phyloP scores from a whole-genome alignment of 2,329 filamentous ascomycete genomes.

The Pseudocercospora fijiensis region DNA sequence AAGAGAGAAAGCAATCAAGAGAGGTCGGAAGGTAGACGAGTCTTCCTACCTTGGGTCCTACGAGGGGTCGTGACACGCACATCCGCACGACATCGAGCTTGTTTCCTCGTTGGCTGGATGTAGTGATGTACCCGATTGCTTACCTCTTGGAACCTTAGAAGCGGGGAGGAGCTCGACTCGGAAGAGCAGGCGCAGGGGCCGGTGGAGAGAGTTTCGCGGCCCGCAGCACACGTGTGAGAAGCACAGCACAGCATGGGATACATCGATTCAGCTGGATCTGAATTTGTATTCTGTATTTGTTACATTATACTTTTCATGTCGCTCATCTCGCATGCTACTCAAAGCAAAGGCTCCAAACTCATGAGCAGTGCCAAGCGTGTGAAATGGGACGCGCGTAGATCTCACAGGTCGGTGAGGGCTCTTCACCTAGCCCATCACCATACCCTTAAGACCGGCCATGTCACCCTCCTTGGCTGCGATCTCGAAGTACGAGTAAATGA shows the following conservation, averaged over 20 bases:
- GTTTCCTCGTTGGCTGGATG: conserved; percentile 6
- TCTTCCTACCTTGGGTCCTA: neutral
- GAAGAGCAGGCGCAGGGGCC: neutral
- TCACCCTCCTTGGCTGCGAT: conserved; percentile 99
- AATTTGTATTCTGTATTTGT: conserved; percentile 13
- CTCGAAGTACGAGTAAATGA: conserved; percentile 99
- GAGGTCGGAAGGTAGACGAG: neutral
- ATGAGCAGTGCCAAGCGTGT: neutral
- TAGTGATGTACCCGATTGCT: conserved; percentile 19
- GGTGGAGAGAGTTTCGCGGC: conserved; percentile 7
- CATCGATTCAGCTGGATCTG: conserved; percentile 4
- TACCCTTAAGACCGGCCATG: conserved; percentile 72
- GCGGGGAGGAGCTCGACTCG: conserved; percentile 12
- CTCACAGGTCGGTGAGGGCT: neutral
- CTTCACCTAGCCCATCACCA: conserved; percentile 53
- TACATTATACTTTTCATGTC: conserved; percentile 19
- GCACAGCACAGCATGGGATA: neutral
- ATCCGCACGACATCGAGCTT: conserved; percentile 6
- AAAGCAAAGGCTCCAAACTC: neutral
- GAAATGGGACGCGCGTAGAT: neutral
- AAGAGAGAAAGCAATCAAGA: conserved; percentile 3
- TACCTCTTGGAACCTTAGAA: conserved; percentile 16
- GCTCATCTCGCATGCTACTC: neutral
- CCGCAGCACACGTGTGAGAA: conserved; percentile 16
- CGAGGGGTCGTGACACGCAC: conserved; percentile 4